Percentiles rank a stretch among this genome's conserved stretches.
Conservation (phyloP, 257 asterid genomes). For the Vinca minor region DNA sequence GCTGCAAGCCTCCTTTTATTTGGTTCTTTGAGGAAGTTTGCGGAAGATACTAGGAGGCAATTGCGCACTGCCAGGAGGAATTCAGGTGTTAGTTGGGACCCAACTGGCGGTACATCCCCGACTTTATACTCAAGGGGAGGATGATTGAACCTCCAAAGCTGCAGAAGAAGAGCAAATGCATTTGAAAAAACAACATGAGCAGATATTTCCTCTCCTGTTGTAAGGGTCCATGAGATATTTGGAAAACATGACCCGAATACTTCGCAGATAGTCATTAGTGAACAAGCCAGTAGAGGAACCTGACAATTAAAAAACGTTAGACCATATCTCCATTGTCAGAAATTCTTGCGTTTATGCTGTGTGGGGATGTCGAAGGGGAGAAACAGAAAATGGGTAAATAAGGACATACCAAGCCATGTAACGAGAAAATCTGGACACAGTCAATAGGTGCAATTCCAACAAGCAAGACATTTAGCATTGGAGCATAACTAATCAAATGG, state of each 20-base stretch:
- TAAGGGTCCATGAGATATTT: conserved; percentile 52
- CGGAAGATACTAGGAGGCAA: conserved; percentile 58
- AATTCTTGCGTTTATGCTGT: background rate
- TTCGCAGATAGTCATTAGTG: conserved; percentile 86
- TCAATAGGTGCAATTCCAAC: conserved; percentile 92
- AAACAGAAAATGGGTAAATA: background rate
- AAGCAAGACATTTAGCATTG: conserved; percentile 79
- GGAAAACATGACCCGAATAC: conserved; percentile 85
- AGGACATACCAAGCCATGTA: conserved; percentile 80
- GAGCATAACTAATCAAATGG: conserved; percentile 79
- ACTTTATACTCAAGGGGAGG: conserved; percentile 86
- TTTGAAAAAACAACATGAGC: conserved; percentile 84
- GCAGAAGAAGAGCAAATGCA: conserved; percentile 89
- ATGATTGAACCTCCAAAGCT: conserved; percentile 91
- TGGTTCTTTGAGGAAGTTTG: conserved; percentile 53
- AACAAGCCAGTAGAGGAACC: conserved; percentile 96
- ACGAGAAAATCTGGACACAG: conserved; percentile 86
- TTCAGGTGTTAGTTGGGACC: conserved; percentile 88
- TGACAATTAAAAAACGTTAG: conserved; percentile 22
- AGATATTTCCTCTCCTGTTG: conserved; percentile 75
- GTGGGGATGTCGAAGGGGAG: no score
- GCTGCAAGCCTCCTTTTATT: conserved; percentile 68
- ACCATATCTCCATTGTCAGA: background rate
- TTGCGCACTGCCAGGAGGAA: conserved; percentile 78
- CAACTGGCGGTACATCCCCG: conserved; percentile 94